phyloP scores from a whole-genome alignment of 495 filamentous ascomycete species.

The Haplographium delicatum region DNA sequence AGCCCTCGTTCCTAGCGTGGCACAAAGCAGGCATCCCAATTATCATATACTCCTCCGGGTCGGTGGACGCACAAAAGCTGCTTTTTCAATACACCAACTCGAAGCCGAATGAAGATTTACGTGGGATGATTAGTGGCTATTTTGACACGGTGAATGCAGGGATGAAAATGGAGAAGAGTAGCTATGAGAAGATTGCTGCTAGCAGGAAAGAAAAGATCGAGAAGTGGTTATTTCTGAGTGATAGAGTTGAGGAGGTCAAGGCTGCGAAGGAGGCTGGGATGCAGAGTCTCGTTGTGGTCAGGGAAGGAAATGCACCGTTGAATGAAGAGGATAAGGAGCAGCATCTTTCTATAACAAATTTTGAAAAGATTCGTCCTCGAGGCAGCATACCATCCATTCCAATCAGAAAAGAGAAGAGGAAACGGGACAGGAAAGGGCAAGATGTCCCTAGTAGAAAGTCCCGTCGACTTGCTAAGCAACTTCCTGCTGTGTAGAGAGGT shows the following conservation, averaged over 20 bases:
- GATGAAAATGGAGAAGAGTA: slow-evolving; percentile 52
- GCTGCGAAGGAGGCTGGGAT: slow-evolving; percentile 61
- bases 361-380: slow-evolving; percentile 36
- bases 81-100: slow-evolving; percentile 61
- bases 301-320: slow-evolving; percentile 59
- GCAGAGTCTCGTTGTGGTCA: slow-evolving; percentile 52
- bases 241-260: slow-evolving; percentile 64
- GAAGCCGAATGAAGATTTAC: slow-evolving; percentile 46
- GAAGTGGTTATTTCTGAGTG: slow-evolving; percentile 63
- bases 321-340: slow-evolving; percentile 35
- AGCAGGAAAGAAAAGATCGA: slow-evolving; percentile 30
- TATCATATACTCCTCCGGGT: slow-evolving; percentile 68
- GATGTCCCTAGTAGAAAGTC: too few species aligned
- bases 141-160: slow-evolving; percentile 76
- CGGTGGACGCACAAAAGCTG: slow-evolving; percentile 65
- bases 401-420: too few species aligned
- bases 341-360: slow-evolving; percentile 41
- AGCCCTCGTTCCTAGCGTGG: slow-evolving; percentile 50
- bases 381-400: too few species aligned
- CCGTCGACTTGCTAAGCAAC: too few species aligned
- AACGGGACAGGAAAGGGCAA: too few species aligned
- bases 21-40: slow-evolving; percentile 38
- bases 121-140: slow-evolving; percentile 47
- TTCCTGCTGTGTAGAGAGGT: too few species aligned
- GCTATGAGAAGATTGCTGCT: slow-evolving; percentile 54